Evolutionary conservation across 2,329 filamentous ascomycete species (phyloP), one percentile per base, ranked within the genome.

Genomic region (Stromatinia cepivora): DNA sequence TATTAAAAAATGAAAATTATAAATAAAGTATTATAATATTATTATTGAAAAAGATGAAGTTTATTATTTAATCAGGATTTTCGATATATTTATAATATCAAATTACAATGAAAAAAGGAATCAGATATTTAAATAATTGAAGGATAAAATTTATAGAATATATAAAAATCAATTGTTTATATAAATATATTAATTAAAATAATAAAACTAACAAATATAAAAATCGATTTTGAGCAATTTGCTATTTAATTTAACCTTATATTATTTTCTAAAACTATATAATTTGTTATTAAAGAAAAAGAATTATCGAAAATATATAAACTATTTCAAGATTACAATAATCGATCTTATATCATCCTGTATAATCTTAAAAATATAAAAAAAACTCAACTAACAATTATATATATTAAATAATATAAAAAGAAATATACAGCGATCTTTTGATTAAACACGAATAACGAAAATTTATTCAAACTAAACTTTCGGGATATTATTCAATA

Each of bases 311-410:
- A 65, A 54, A 65, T 65, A n/a, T 4, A 54, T 20, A 11, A 65
- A 15, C 0, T 46, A 3, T 13, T 63, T n/a, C 17, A 46, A 31
- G n/a, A 34, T 13, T 3, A 63, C 3, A 34, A 6, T 5, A 11
- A 3, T n/a, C 59, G 59, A 20, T 34, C 15, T 0, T 25, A 4
- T 48, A 4, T 63, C 10, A 42, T 10, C 7, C 31, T 52, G 6
- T 1, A 62, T 11, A 72, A 70, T 73, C 25, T 82, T 4, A 80
- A 81, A 22, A 81, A 81, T 3, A 82, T 83, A 31, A 81, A 80
- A 39, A 84, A 84, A 75, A 83, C 81, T 17, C 79, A 83, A 71
- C 74, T 82, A 36, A 74, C 78, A 4, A 72, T 81, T 8, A 73
- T 74, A 58, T 83, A 80, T 74, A 70, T 76, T 1, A 78, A 76